Conservation (phyloP, 2,329 filamentous ascomycete species). For the Penicillium sp. region DNA sequence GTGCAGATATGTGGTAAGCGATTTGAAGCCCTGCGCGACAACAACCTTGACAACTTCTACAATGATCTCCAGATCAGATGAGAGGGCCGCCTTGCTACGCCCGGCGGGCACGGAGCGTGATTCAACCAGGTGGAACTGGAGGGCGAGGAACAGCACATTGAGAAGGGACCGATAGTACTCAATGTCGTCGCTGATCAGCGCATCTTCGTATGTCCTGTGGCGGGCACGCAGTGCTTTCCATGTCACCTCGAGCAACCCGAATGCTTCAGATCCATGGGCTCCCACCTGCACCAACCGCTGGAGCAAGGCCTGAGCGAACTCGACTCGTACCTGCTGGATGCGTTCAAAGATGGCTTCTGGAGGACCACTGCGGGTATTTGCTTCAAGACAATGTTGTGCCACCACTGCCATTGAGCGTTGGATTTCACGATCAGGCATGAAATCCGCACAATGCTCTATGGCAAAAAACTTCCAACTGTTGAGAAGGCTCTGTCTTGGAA, state of each 20-base stretch:
- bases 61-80: constrained; percentile 56
- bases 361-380: constrained; percentile 69
- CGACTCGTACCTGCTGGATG: constrained; percentile 71
- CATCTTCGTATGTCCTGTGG: constrained; percentile 58
- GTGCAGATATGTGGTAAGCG: constrained; percentile 77
- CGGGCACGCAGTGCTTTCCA: constrained; percentile 60
- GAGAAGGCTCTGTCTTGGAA: constrained; percentile 63
- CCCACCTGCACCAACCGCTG: constrained; percentile 68
- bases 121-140: constrained; percentile 54
- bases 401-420: constrained; percentile 71
- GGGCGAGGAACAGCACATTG: constrained; percentile 77
- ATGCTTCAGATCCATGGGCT: constrained; percentile 51
- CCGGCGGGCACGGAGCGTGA: constrained; percentile 36
- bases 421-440: constrained; percentile 54
- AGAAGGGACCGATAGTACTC: constrained; percentile 80
- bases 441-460: constrained; percentile 72
- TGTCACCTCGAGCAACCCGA: constrained; percentile 54
- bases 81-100: constrained; percentile 37
- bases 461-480: constrained; percentile 87
- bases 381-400: constrained; percentile 70
- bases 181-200: constrained; percentile 55
- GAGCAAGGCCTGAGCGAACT: constrained; percentile 76
- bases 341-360: constrained; percentile 79
- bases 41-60: constrained; percentile 77
- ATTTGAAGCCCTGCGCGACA: constrained; percentile 77